These are phyloP conservation scores for Fomitopsis betulina DNA, from an alignment of 1,284 basidiomycete species.

Conservation along the genomic window DNA sequence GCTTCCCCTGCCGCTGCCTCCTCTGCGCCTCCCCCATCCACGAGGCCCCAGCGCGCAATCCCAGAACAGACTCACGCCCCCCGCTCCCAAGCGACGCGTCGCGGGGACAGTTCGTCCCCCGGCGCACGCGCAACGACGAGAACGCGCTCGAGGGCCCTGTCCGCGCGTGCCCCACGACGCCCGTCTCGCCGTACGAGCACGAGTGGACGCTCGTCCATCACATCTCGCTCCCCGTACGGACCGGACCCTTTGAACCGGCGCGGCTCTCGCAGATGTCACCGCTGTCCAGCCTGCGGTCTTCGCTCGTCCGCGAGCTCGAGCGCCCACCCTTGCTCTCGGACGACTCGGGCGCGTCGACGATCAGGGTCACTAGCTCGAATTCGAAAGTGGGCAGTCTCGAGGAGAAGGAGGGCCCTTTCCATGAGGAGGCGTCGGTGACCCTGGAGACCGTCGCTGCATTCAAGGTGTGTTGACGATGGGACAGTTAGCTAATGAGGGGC, in stretches of 20 bases:
- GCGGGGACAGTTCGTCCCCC: not conserved
- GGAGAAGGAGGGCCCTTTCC: not conserved
- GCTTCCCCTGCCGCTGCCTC: not conserved
- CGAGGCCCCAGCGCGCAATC: not conserved
- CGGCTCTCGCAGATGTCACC: conserved; percentile 4
- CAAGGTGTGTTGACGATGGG: not conserved
- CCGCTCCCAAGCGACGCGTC: not conserved
- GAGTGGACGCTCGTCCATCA: conserved; percentile 6
- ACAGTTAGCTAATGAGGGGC: too few species aligned
- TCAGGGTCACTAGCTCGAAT: not conserved
- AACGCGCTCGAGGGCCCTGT: not conserved
- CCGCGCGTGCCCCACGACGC: not conserved
- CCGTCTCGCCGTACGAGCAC: not conserved
- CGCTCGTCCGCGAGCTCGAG: conserved; percentile 2
- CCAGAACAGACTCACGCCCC: not conserved
- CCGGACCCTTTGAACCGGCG: not conserved
- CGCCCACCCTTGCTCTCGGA: not conserved
- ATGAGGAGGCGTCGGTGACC: not conserved
- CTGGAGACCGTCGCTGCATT: not conserved
- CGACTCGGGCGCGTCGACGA: not conserved
- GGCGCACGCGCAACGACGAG: not conserved
- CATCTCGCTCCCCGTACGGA: not conserved
- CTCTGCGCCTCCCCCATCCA: not conserved
- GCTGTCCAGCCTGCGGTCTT: conserved; percentile 2
- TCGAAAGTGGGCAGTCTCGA: not conserved